Conservation (phyloP, 306 rosid species). For the Castanospermum australe region DNA sequence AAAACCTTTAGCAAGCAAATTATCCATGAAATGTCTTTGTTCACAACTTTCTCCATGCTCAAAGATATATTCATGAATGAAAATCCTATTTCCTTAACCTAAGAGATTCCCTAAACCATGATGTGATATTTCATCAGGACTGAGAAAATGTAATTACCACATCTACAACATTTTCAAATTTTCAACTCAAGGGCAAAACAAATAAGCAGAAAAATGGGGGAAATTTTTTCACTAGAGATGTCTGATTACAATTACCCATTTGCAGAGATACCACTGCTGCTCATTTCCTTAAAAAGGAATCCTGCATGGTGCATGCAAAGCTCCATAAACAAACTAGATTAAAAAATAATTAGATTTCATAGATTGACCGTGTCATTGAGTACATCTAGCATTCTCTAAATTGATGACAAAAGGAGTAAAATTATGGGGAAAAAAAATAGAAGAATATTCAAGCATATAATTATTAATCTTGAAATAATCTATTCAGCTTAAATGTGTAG, state of each 20-base stretch:
- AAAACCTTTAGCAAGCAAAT: constrained; percentile 22
- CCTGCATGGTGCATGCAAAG: constrained; percentile 20
- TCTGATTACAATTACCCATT: constrained; percentile 9
- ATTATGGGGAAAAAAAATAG: not conserved
- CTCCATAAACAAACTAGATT: constrained; percentile 19
- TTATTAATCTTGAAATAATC: not conserved
- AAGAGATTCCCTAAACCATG: constrained; percentile 4
- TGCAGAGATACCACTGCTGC: constrained; percentile 10
- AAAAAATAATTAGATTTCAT: constrained; percentile 2
- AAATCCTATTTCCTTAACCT: not conserved
- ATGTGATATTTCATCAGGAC: constrained; percentile 10
- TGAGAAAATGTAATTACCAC: not conserved
- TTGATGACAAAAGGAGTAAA: not conserved
- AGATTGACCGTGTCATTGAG: not conserved
- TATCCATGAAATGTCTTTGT: not conserved
- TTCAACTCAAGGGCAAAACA: not conserved
- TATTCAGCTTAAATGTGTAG: not conserved
- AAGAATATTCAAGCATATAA: not conserved
- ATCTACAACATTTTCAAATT: constrained; percentile 4
- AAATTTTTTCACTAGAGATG: not conserved
- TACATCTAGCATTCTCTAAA: not conserved
- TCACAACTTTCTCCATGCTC: not conserved
- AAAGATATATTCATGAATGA: not conserved
- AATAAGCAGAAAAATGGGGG: constrained; percentile 9
- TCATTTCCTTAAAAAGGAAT: not conserved